Evolutionary conservation across 345 rosid genomes (phyloP).

Genomic region (Isatis tinctoria): DNA sequence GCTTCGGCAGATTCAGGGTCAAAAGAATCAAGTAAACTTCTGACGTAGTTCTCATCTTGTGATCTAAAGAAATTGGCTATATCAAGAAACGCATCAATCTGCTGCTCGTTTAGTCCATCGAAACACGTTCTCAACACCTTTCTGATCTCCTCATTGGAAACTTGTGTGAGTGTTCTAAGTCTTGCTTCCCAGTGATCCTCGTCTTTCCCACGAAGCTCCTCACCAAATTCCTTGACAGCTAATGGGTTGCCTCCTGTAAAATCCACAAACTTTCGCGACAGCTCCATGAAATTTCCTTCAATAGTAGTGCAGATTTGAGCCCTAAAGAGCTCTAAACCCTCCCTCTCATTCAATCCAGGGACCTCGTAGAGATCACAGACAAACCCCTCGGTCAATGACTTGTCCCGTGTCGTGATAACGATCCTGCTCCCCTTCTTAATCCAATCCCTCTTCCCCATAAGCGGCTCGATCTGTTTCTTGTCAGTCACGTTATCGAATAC

Average conservation of each 20-base stretch:
- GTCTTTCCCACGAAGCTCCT: not conserved
- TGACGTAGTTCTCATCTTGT: not conserved
- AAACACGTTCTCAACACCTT: constrained; percentile 5
- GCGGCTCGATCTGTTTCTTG: not conserved
- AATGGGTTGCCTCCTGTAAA: constrained; percentile 37
- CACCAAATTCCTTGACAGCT: constrained; percentile 30
- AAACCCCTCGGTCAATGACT: not conserved
- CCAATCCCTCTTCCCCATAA: not conserved
- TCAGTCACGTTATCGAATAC: not conserved
- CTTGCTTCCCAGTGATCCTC: constrained; percentile 18
- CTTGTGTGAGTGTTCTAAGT: not conserved
- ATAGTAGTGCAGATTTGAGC: not conserved
- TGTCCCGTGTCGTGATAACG: constrained; percentile 19
- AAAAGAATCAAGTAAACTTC: not conserved
- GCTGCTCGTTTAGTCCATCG: constrained; percentile 8
- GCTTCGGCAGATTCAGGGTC: not conserved
- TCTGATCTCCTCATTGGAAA: not conserved
- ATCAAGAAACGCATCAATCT: too few species aligned
- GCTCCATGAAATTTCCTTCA: not conserved
- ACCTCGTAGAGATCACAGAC: not conserved
- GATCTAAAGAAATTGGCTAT: too few species aligned
- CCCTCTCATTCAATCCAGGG: not conserved
- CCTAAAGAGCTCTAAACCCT: constrained; percentile 20
- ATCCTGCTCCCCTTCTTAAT: constrained; percentile 24
- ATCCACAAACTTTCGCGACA: constrained; percentile 4